Evolutionary conservation across 1,139 yeast genomes (phyloP).

Genomic region (Candida sanyaensis): DNA sequence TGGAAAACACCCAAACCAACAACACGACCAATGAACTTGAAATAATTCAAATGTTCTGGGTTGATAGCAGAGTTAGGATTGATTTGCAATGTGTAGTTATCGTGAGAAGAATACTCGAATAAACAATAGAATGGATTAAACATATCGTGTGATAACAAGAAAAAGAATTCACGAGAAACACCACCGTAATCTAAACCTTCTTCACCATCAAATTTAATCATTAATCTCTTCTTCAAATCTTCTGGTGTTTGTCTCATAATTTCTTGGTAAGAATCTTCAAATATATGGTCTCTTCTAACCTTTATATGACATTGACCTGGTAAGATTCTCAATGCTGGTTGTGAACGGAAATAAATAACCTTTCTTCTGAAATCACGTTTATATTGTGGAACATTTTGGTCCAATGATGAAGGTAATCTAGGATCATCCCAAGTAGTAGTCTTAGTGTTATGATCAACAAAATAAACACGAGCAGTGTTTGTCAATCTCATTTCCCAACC

Average conservation of each 20-base stretch:
- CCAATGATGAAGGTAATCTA: constrained; percentile 92
- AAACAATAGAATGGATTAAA: constrained; percentile 97
- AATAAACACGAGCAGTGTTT: constrained; percentile 95
- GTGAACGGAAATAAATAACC: constrained; percentile 95
- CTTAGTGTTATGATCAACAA: constrained; percentile 97
- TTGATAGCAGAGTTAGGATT: constrained; percentile 98
- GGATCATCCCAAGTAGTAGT: constrained; percentile 99
- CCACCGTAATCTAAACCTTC: constrained; percentile 99
- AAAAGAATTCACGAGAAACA: constrained; percentile 96
- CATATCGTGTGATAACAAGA: constrained; percentile 95
- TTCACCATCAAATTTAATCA: constrained; percentile 99
- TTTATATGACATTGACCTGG: constrained; percentile 99
- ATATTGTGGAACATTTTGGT: constrained; percentile 98
- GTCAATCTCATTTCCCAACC: constrained; percentile 99
- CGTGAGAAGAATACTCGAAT: constrained; percentile 96
- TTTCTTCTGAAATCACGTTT: constrained; percentile 98
- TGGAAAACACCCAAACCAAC: constrained; percentile 98
- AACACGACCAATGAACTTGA: constrained; percentile 97
- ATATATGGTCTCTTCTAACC: constrained; percentile 94
- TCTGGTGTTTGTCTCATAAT: constrained; percentile 98
- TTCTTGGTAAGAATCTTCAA: constrained; percentile 97
- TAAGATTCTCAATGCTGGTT: constrained; percentile 92
- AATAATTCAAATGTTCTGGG: constrained; percentile 96
- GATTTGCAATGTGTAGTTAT: constrained; percentile 94
- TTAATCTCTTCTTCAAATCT: constrained; percentile 92